Base-by-base conservation (phyloP, 2,329 filamentous ascomycete species). In the Hypoxylon sp. region DNA sequence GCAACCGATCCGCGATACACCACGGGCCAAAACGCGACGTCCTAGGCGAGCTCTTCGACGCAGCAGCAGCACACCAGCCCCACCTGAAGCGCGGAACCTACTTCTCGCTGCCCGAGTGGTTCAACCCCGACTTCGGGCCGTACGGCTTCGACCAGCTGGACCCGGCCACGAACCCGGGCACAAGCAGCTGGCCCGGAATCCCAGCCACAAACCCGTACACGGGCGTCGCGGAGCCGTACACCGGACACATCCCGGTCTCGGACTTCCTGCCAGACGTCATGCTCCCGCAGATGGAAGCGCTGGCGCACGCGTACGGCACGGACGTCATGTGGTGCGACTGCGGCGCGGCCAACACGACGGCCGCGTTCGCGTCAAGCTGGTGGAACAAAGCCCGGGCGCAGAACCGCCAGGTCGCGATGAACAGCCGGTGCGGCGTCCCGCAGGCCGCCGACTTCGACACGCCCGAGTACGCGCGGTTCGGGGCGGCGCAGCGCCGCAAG, bases 381-480 rank as follows among this genome's bases (percentile, higher is more conserved):
- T 77, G 69, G 66, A 75, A 74, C 60, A 57, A 59, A 38, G 70
- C 73, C 5, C 65, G 67, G 4, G 53, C 57, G 0, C 55, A 74
- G 13, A 71, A 73, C 31, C 71, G 75, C 0, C 75, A 83, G 60
- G 80, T 83, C 1, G 67, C 75, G 1, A 78, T 83, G 60, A 83
- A 86, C 67, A 74, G 74, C 34, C 77, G 82, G 5, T 86, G 82
- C 63, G 82, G 82, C 3, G 66, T 81, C 0, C 70, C 77, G 0
- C 74, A 75, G 32, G 69, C 69, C 8, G 81, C 63, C 3, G 66
- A 85, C 67, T 85, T 83, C 58, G 81, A 84, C 63, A 85, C 81
- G 1, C 82, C 82, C 0, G 82, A 85, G 63, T 86, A 84, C 62
- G 69, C 71, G 19, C 73, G 71, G 5, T 82, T 78, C 62, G 67